Conservation (phyloP, 2,329 filamentous ascomycete genomes). For the Plectosphaerella cucumerina region DNA sequence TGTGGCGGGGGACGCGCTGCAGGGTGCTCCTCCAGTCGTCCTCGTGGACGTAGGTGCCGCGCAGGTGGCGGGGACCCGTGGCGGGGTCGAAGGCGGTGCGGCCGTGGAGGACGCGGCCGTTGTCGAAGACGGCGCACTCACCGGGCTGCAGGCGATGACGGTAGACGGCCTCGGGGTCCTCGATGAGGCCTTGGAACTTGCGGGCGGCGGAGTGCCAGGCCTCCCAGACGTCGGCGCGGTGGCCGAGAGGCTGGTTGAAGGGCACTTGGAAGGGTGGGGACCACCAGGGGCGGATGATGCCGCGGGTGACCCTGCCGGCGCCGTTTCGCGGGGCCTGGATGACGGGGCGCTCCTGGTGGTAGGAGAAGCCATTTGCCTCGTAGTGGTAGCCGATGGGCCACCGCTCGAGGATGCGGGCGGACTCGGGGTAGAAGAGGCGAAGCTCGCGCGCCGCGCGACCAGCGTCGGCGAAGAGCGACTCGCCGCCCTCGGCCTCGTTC, state of each 20-base stretch:
- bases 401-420: conserved; percentile 33
- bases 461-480: conserved; percentile 81
- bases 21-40: conserved; percentile 35
- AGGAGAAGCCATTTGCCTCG: conserved; percentile 59
- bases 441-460: conserved; percentile 53
- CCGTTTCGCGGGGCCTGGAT: conserved; percentile 31
- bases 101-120: conserved; percentile 80
- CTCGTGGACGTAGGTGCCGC: conserved; percentile 74
- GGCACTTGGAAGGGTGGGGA: conserved; percentile 75
- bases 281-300: conserved; percentile 45
- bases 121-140: conserved; percentile 92
- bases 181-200: conserved; percentile 56
- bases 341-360: conserved; percentile 54
- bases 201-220: conserved; percentile 45
- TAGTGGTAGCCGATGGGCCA: conserved; percentile 63
- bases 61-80: conserved; percentile 72
- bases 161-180: conserved; percentile 55
- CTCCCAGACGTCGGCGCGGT: conserved; percentile 4
- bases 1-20: conserved; percentile 13
- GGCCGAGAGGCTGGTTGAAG: conserved; percentile 25
- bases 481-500: conserved; percentile 74
- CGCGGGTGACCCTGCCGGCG: conserved; percentile 12
- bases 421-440: conserved; percentile 10
- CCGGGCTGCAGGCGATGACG: conserved; percentile 73
- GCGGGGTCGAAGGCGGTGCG: conserved; percentile 67